phyloP scores from a whole-genome alignment of 1,284 basidiomycete genomes.

The Kwoniella shivajii region DNA sequence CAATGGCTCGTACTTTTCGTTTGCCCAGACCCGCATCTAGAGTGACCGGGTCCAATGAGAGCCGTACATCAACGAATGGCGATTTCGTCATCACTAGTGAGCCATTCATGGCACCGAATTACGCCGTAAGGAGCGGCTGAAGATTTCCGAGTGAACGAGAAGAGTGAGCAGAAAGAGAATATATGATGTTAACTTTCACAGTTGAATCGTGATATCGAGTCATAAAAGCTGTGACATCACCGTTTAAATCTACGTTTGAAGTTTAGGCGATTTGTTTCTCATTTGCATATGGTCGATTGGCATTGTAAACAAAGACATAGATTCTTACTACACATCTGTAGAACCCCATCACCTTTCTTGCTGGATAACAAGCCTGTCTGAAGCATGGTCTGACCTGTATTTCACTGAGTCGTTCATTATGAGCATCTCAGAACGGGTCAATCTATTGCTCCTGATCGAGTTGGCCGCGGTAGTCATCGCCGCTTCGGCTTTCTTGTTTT shows the following conservation, averaged over 20 bases:
- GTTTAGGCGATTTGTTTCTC: too few species aligned
- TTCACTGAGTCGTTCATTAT: conserved; percentile 7
- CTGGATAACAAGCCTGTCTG: neutral
- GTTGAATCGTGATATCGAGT: too few species aligned
- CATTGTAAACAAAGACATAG: too few species aligned
- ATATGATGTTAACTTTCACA: too few species aligned
- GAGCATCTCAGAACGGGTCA: conserved; percentile 29
- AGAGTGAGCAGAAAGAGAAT: too few species aligned
- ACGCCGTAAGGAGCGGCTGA: too few species aligned
- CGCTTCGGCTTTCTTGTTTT: conserved; percentile 75
- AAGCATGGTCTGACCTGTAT: neutral
- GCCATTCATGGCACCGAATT: too few species aligned
- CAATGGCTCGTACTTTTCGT: conserved; percentile 29
- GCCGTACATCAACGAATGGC: conserved; percentile 20
- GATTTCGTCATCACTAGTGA: neutral
- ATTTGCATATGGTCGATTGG: too few species aligned
- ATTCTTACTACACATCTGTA: too few species aligned
- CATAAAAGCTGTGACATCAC: too few species aligned
- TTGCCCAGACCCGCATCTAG: conserved; percentile 32
- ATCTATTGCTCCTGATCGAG: conserved; percentile 65
- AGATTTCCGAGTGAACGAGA: too few species aligned
- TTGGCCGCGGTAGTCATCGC: conserved; percentile 71
- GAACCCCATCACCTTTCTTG: neutral
- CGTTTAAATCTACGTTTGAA: too few species aligned
- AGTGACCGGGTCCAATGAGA: conserved; percentile 38